Conservation (phyloP, 768 basidiomycete genomes). For the Tephrocybe sp. region DNA sequence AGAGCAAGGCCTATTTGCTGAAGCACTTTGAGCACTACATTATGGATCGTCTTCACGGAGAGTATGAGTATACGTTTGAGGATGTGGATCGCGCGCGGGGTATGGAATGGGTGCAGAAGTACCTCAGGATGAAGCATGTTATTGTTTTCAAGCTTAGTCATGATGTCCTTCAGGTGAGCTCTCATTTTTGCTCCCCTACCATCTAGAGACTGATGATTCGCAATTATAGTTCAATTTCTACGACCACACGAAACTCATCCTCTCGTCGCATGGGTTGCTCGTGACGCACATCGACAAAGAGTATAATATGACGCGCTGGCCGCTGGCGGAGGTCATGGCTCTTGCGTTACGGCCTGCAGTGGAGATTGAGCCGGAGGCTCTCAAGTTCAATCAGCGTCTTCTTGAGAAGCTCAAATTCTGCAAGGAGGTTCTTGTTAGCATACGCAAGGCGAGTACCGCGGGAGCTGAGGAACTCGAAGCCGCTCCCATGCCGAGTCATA, state of each 20-base stretch:
- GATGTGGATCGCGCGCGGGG: slow-evolving; percentile 68
- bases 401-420: slow-evolving; percentile 84
- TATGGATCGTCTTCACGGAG: slow-evolving; percentile 83
- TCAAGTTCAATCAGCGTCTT: slow-evolving; percentile 60
- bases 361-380: slow-evolving; percentile 43
- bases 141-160: slow-evolving; percentile 97
- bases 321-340: slow-evolving; percentile 69
- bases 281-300: slow-evolving; percentile 92
- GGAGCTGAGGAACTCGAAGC: slow-evolving; percentile 24
- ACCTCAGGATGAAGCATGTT: slow-evolving; percentile 94
- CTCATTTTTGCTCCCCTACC: slow-evolving; percentile 1
- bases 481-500: neutral
- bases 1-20: slow-evolving; percentile 78
- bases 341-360: slow-evolving; percentile 36
- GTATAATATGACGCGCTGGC: slow-evolving; percentile 72
- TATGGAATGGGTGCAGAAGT: slow-evolving; percentile 96
- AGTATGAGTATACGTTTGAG: slow-evolving; percentile 80
- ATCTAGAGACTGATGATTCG: neutral
- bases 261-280: slow-evolving; percentile 75
- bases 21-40: slow-evolving; percentile 96
- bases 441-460: slow-evolving; percentile 54
- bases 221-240: slow-evolving; percentile 92
- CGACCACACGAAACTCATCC: slow-evolving; percentile 92
- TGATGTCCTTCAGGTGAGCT: slow-evolving; percentile 85
- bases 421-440: slow-evolving; percentile 78